Base-by-base conservation (phyloP, 2,329 filamentous ascomycete species). In the Aspergillus persii region DNA sequence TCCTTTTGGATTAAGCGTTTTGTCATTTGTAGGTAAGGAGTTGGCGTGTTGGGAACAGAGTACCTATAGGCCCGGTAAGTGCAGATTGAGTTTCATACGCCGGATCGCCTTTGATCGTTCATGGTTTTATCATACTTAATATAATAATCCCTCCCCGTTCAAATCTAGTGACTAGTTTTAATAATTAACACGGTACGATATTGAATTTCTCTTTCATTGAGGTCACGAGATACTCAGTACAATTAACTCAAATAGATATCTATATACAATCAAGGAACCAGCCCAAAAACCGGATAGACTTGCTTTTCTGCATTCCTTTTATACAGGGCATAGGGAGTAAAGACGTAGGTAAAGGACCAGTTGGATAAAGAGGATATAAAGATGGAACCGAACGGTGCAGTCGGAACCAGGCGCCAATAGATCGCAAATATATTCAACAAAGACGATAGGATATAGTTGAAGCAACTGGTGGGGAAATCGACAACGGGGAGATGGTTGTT, bases 251-350 rank as follows among this genome's bases (percentile, higher is more conserved):
- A 50, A 50, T 36, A 50, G n/a, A 56, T 41, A 56, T 50, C 46
- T 56, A 56, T 56, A 56, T 56, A 56, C 54, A 56, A n/a, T 6
- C 36, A 41, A 41, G 23, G 26, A 30, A 31, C 31, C 47, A 23
- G 3, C 3, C 54, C 23, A 23, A 44, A 41, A 23, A 27, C 47
- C 54, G 29, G n/a, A 50, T 50, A 30, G 49, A 47, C 54, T 56
- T 41, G 54, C 46, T 50, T 50, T 50, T 54, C 44, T 47, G 18
- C 3, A 26, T 26, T 47, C 44, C 44, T 56, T 56, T 56, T 56
- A 41, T 50, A 56, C 54, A 56, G 29, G 46, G 33, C 53, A 31
- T 39, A 49, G 31, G 15, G 12, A 15, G 4, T 41, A n/a, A 41
- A 7, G 36, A 39, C 4, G 33, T 11, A 39, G 15, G 36, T 41